Percentiles rank a stretch among this genome's conserved stretches.
These are phyloP conservation scores for Alternaria metachromatica DNA, from an alignment of 2,329 filamentous ascomycete species.

Conservation along the genomic window DNA sequence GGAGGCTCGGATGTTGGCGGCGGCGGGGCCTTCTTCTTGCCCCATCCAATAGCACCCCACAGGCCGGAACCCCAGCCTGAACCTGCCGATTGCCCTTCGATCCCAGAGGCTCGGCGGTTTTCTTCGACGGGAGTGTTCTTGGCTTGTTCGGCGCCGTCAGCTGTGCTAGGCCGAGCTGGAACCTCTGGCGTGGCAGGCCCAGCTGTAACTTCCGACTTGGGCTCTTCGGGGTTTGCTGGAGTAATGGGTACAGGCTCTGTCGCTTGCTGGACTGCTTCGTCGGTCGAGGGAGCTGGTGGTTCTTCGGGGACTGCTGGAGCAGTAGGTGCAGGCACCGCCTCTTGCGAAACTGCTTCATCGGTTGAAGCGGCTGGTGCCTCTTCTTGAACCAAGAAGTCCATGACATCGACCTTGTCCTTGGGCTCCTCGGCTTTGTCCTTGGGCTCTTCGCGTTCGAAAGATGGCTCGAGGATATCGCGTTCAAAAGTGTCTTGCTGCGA, in stretches of 20 bases:
- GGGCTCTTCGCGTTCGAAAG: slow-evolving; percentile 20
- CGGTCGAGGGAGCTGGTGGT: not conserved
- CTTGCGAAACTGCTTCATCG: not conserved
- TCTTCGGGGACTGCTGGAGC: not conserved
- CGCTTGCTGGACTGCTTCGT: not conserved
- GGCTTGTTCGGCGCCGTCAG: slow-evolving; percentile 1
- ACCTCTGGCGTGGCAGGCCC: not conserved
- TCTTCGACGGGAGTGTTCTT: slow-evolving; percentile 6
- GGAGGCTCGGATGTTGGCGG: slow-evolving; percentile 17
- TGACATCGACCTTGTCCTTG: slow-evolving; percentile 14
- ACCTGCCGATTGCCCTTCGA: slow-evolving; percentile 13
- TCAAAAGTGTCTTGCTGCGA: slow-evolving; percentile 22
- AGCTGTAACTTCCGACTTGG: not conserved
- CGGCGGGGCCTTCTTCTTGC: slow-evolving; percentile 32
- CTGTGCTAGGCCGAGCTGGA: slow-evolving; percentile 5
- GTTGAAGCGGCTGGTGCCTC: not conserved
- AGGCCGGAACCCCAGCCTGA: slow-evolving; percentile 36
- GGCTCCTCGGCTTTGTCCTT: slow-evolving; percentile 6
- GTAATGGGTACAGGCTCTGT: not conserved
- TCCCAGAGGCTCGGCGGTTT: slow-evolving; percentile 3
- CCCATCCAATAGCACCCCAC: slow-evolving; percentile 43
- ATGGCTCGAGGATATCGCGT: slow-evolving; percentile 29
- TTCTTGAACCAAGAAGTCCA: slow-evolving; percentile 21
- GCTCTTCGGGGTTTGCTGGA: not conserved
- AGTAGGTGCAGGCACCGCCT: not conserved